Conservation (phyloP, 192 early-diverging fungal species). For the Fimicolochytrium jonesii region DNA sequence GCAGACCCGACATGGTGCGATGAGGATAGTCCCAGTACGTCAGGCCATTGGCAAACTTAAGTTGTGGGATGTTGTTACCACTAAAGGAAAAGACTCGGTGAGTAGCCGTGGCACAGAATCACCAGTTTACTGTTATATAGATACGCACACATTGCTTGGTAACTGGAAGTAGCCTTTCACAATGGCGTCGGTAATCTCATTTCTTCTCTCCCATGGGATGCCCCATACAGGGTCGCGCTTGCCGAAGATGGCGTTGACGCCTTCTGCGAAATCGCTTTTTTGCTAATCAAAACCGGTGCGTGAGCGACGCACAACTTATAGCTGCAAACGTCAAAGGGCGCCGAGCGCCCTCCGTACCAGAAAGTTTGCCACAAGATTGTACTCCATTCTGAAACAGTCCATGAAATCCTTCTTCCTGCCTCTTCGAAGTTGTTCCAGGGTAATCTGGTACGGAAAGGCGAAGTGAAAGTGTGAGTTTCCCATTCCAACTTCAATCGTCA, state of each 20-base stretch:
- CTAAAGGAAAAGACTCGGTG: not conserved
- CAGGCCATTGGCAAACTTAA: conserved; percentile 30
- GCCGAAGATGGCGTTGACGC: conserved; percentile 76
- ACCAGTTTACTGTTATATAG: too few species aligned
- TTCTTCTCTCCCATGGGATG: conserved; percentile 45
- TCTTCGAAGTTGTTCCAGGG: conserved; percentile 74
- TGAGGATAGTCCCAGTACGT: conserved; percentile 53
- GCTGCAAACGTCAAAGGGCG: too few species aligned
- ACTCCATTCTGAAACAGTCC: conserved; percentile 84
- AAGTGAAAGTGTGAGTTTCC: too few species aligned
- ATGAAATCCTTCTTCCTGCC: conserved; percentile 67
- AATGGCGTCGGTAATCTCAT: conserved; percentile 1
- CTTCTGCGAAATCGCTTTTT: conserved; percentile 83
- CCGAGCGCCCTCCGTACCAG: conserved; percentile 39
- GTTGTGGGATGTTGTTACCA: not conserved
- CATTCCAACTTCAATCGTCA: too few species aligned
- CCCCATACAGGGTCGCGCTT: conserved; percentile 72
- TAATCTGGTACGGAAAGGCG: too few species aligned
- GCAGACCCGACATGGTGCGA: conserved; percentile 44
- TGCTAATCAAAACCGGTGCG: not conserved
- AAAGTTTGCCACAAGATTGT: conserved; percentile 71
- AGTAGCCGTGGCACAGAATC: not conserved
- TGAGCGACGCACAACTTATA: too few species aligned
- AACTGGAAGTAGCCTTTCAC: conserved; percentile 36
- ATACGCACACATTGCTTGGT: too few species aligned